A percentile compares a stretch with the other conserved stretches of the same genome.
These are phyloP conservation scores for Lathyrus sativus DNA, from an alignment of 306 rosid species.

Conservation along the genomic window DNA sequence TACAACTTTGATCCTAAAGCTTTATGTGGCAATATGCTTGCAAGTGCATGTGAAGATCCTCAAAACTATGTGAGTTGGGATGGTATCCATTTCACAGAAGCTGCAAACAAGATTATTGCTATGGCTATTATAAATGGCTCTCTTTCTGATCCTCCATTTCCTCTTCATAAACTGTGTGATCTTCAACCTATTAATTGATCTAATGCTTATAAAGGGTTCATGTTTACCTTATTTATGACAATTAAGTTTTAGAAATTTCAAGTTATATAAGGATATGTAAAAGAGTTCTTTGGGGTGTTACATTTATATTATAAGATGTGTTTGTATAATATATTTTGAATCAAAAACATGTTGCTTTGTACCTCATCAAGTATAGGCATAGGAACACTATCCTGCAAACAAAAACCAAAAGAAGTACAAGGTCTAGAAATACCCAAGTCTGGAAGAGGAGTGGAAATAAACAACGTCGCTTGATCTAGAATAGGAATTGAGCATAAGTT, in stretches of 20 bases:
- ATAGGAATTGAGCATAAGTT: no score
- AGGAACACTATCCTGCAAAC: no score
- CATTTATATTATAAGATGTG: slow-evolving; percentile 2
- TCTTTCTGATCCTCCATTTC: slow-evolving; percentile 63
- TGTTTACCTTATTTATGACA: not conserved
- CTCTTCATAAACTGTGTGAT: slow-evolving; percentile 55
- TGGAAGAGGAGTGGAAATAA: no score
- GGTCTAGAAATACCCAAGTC: no score
- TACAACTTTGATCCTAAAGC: slow-evolving; percentile 59
- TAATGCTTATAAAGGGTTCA: not conserved
- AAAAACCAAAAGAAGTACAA: no score
- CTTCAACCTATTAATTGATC: slow-evolving; percentile 51
- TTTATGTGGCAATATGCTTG: slow-evolving; percentile 61
- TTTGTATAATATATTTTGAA: not conserved
- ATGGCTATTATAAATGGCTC: slow-evolving; percentile 70
- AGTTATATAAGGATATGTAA: not conserved
- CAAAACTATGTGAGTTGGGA: slow-evolving; percentile 81
- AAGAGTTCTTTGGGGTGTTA: slow-evolving; percentile 2
- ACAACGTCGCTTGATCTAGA: no score
- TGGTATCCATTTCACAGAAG: slow-evolving; percentile 83
- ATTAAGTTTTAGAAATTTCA: not conserved
- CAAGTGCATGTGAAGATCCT: slow-evolving; percentile 75
- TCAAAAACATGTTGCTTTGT: not conserved
- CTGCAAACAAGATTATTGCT: slow-evolving; percentile 66
- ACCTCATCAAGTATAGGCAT: no score